Evolutionary conservation across 2,329 filamentous ascomycete genomes (phyloP).

Genomic region (Epichloe amarillans): DNA sequence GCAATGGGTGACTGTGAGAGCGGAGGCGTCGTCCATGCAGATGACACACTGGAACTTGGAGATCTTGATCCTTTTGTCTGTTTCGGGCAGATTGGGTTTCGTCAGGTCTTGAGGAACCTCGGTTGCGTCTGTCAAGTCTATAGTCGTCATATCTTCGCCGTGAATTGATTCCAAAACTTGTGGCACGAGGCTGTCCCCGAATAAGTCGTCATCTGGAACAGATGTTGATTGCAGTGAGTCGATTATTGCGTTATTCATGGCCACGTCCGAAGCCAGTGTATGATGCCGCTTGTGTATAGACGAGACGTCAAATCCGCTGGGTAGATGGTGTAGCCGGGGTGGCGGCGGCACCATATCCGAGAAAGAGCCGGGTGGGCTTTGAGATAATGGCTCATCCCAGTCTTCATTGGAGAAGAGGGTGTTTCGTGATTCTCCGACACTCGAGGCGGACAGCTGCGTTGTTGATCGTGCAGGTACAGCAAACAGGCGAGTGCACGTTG

Average conservation of each 20-base stretch:
- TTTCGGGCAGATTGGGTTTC: conserved; percentile 21
- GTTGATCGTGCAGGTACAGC: conserved; percentile 11
- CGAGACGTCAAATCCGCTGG: background rate
- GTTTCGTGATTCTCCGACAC: conserved; percentile 13
- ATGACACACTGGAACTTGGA: conserved; percentile 51
- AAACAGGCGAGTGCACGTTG: conserved; percentile 8
- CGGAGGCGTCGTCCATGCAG: conserved; percentile 49
- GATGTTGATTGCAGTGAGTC: background rate
- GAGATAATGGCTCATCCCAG: conserved; percentile 13
- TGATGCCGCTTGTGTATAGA: conserved; percentile 16
- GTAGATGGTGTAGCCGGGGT: background rate
- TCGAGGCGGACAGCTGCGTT: conserved; percentile 9
- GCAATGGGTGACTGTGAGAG: conserved; percentile 51
- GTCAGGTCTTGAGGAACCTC: conserved; percentile 30
- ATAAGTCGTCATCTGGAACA: conserved; percentile 15
- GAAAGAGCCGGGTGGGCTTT: conserved; percentile 16
- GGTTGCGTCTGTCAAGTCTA: conserved; percentile 26
- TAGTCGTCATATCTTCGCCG: conserved; percentile 16
- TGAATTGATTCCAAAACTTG: background rate
- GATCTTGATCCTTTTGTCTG: conserved; percentile 38
- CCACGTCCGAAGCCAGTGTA: conserved; percentile 5
- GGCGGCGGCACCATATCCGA: conserved; percentile 17
- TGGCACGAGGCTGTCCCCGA: conserved; percentile 11
- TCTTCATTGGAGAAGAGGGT: conserved; percentile 17
- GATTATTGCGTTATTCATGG: background rate